Conservation (phyloP, 1,139 yeast genomes). For the Saccharomyces hybrid region DNA sequence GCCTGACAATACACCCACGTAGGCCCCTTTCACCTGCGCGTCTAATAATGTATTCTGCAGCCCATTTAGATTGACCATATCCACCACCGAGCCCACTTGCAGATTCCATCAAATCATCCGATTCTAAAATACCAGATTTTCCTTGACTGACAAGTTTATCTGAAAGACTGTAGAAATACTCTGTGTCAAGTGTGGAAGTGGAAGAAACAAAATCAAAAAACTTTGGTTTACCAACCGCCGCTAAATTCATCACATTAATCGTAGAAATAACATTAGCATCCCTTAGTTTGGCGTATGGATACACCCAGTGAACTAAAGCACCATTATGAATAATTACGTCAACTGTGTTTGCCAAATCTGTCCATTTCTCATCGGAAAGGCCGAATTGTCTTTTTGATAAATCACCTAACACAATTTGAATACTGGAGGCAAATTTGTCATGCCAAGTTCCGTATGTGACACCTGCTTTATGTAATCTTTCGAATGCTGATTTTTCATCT, state of each 20-base stretch:
- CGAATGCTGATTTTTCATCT: conserved; percentile 57
- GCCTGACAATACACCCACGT: conserved; percentile 82
- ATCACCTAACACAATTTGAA: conserved; percentile 78
- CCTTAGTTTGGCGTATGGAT: conserved; percentile 82
- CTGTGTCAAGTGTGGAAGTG: conserved; percentile 84
- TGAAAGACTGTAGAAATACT: conserved; percentile 68
- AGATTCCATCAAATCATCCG: conserved; percentile 77
- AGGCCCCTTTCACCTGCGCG: conserved; percentile 82
- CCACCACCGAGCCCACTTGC: conserved; percentile 79
- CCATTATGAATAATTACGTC: conserved; percentile 93
- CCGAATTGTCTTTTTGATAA: conserved; percentile 70
- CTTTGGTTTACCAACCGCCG: conserved; percentile 77
- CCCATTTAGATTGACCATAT: conserved; percentile 97
- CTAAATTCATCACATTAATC: conserved; percentile 72
- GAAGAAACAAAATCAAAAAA: conserved; percentile 88
- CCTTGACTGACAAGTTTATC: conserved; percentile 63
- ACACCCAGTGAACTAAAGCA: conserved; percentile 98
- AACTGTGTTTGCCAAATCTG: conserved; percentile 44
- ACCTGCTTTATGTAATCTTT: conserved; percentile 71
- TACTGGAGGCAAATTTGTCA: conserved; percentile 46
- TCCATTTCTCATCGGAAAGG: conserved; percentile 51
- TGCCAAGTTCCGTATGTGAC: conserved; percentile 79
- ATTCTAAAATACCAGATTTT: conserved; percentile 64
- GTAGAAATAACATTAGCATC: conserved; percentile 92
- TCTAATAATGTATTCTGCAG: conserved; percentile 82